Base-by-base conservation (phyloP, 169 alveolate species). In the Plasmodium billcollinsi region DNA sequence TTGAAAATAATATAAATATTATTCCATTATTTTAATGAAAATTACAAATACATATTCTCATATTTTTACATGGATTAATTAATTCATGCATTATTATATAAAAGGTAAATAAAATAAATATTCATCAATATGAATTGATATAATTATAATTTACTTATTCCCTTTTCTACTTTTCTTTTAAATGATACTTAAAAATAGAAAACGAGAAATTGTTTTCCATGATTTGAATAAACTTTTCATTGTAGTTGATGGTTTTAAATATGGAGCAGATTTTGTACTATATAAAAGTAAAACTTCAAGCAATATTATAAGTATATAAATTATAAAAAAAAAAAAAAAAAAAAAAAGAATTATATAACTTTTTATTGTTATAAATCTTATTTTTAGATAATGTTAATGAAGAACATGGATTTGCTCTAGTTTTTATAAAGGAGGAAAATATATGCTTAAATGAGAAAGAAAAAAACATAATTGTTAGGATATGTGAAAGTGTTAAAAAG, bases 401-500 rank as follows among this genome's bases (percentile, higher is more conserved):
- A 26, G 92, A 86, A 24, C 92, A 86, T 63, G 92, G 88, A 21
- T 86, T 86, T 73, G 74, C 88, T 24, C 73, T 86, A 5, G 61
- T 86, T 15, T 86, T 86, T 74, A 54, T 86, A 58, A 86, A 86
- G 56, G 92, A 63, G 12, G 88, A 86, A 43, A 69, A 54, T 29
- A 12, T n/a, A 7, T 52, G 20, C 20, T 66, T 86, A 70, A 72
- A 54, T 86, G 52, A 86, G 58, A 86, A 86, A 26, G 92, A 86
- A 50, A 86, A 86, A 59, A 67, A 54, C 20, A 47, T 86, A 29
- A 70, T 86, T 47, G 43, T 58, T 39, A 70, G 92, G 54, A 86
- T 86, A 86, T 86, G 92, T 56, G 92, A 86, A 65, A 67, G 92
- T 61, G 88, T 73, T 86, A 86, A 62, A 73, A 86, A 86, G 21